Conservation (phyloP, 257 asterid species). For the Forsythia viridissima region DNA sequence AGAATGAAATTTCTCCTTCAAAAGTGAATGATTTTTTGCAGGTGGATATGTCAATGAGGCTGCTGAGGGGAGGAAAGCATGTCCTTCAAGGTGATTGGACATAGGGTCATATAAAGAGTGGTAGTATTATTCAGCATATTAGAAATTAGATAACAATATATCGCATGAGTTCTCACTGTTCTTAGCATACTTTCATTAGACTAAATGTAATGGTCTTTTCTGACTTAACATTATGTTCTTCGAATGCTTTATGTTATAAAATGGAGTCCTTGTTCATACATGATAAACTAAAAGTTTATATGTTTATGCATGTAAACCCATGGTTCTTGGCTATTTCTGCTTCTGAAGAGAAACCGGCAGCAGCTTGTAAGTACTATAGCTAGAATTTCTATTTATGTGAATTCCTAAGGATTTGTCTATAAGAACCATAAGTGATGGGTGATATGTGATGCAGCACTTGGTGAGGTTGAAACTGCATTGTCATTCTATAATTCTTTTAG, state of each 20-base stretch:
- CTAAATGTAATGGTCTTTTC: background rate
- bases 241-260: background rate
- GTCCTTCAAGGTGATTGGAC: slow-evolving; percentile 47
- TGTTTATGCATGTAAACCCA: slow-evolving; percentile 27
- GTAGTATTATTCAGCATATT: background rate
- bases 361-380: slow-evolving; percentile 38
- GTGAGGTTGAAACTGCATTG: slow-evolving; percentile 56
- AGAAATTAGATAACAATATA: background rate
- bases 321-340: slow-evolving; percentile 24
- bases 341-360: slow-evolving; percentile 53
- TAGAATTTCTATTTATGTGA: background rate
- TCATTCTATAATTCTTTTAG: slow-evolving; percentile 49
- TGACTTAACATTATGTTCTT: background rate
- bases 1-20: background rate
- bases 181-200: background rate
- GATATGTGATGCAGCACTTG: slow-evolving; percentile 41
- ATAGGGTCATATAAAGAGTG: background rate
- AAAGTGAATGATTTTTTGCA: slow-evolving; percentile 19
- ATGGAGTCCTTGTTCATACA: background rate
- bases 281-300: slow-evolving; percentile 14
- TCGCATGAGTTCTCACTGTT: background rate
- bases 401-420: background rate
- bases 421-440: background rate
- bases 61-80: slow-evolving; percentile 50
- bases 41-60: slow-evolving; percentile 53